These are phyloP conservation scores for Tulasnella sp. DNA, from an alignment of 768 basidiomycete species.

Conservation along the genomic window DNA sequence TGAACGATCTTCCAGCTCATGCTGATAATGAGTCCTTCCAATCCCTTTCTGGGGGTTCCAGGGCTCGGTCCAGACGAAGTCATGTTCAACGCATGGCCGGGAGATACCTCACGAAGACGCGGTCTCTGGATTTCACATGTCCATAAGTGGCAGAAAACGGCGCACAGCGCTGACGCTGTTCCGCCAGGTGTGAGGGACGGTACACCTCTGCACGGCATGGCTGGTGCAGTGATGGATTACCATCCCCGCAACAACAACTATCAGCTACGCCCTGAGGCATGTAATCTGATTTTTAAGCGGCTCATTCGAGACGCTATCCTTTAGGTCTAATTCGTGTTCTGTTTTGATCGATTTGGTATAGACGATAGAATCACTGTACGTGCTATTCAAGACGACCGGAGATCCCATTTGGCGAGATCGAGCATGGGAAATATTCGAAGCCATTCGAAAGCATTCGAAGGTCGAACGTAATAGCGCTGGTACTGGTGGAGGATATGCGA, in stretches of 20 bases:
- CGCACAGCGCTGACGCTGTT: not conserved
- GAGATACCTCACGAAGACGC: not conserved
- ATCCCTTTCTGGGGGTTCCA: constrained; percentile 15
- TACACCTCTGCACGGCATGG: not conserved
- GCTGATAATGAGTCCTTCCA: not conserved
- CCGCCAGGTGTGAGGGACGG: constrained; percentile 12
- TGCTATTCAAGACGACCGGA: constrained; percentile 61
- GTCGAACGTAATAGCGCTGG: constrained; percentile 26
- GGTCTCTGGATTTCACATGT: constrained; percentile 26
- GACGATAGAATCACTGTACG: constrained; percentile 64
- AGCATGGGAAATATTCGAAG: constrained; percentile 61
- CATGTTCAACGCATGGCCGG: constrained; percentile 26
- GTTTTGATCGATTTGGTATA: constrained; percentile 23
- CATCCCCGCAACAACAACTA: constrained; percentile 36
- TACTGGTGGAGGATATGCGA: constrained; percentile 45
- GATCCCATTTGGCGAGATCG: constrained; percentile 58
- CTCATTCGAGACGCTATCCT: too few species aligned
- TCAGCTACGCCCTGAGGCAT: constrained; percentile 59
- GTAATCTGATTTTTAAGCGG: not conserved
- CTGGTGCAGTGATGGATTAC: constrained; percentile 41
- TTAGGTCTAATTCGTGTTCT: not conserved
- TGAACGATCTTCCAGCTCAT: not conserved
- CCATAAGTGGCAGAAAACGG: constrained; percentile 29
- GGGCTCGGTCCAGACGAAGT: constrained; percentile 61
- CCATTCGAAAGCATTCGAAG: constrained; percentile 49